Percentiles rank a stretch among this genome's conserved stretches.
These are phyloP conservation scores for Penicillium flavigenum DNA, from an alignment of 495 filamentous ascomycete genomes.

Conservation along the genomic window DNA sequence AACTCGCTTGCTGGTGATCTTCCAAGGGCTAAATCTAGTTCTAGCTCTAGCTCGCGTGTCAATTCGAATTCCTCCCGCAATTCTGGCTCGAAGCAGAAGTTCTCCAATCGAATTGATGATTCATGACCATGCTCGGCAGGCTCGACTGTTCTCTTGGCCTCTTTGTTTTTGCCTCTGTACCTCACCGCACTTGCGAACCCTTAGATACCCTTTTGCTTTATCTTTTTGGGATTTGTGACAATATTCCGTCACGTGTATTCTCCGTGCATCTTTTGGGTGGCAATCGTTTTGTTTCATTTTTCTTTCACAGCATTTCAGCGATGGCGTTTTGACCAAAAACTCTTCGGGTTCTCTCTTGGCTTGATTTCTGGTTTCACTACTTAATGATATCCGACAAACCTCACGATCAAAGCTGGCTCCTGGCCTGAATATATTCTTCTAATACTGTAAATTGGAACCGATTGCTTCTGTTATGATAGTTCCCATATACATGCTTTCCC, in stretches of 20 bases:
- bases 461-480: neutral
- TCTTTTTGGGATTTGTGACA: neutral
- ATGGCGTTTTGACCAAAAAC: conserved; percentile 5
- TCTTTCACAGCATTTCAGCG: conserved; percentile 11
- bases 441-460: neutral
- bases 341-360: neutral
- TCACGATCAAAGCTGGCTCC: neutral
- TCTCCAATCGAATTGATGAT: neutral
- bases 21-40: neutral
- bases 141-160: neutral
- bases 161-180: neutral
- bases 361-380: neutral
- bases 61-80: neutral
- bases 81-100: neutral
- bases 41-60: neutral
- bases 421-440: neutral
- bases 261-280: neutral
- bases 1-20: neutral
- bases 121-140: neutral
- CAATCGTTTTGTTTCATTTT: neutral
- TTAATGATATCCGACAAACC: conserved; percentile 1
- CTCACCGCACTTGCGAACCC: neutral
- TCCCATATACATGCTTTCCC: too few relatives aligned
- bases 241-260: neutral
- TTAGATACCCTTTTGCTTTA: conserved; percentile 6